Conservation (phyloP, 2,329 filamentous ascomycete genomes). For the Diaporthe vaccinii region DNA sequence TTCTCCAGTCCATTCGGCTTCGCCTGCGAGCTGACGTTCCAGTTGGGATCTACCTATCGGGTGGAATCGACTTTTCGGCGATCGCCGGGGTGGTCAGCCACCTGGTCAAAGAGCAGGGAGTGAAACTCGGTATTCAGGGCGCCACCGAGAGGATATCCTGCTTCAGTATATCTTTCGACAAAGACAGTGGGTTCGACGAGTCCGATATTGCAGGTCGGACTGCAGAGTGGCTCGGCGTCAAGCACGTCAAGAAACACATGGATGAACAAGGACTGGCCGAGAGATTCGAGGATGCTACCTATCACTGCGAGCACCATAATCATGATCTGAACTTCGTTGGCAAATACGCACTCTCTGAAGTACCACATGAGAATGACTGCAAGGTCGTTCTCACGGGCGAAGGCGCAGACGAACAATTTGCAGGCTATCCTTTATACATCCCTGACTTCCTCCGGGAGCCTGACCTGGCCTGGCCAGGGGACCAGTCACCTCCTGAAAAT, state of each 20-base stretch:
- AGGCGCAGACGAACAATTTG: slow-evolving; percentile 68
- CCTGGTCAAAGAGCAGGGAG: slow-evolving; percentile 61
- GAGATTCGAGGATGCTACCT: slow-evolving; percentile 49
- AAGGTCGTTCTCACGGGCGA: slow-evolving; percentile 68
- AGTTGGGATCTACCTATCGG: slow-evolving; percentile 68
- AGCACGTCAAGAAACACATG: slow-evolving; percentile 46
- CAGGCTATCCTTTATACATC: slow-evolving; percentile 62
- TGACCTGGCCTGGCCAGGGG: slow-evolving; percentile 54
- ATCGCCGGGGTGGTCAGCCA: slow-evolving; percentile 69
- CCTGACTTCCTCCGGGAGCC: slow-evolving; percentile 63
- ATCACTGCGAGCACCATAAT: slow-evolving; percentile 50
- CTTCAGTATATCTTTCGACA: slow-evolving; percentile 67
- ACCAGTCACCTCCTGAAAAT: neutral
- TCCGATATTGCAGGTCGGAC: slow-evolving; percentile 53
- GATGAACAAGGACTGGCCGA: slow-evolving; percentile 48
- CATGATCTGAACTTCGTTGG: slow-evolving; percentile 66
- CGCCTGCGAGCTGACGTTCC: slow-evolving; percentile 70
- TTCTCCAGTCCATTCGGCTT: slow-evolving; percentile 66
- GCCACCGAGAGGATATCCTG: slow-evolving; percentile 48
- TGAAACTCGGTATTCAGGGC: slow-evolving; percentile 59
- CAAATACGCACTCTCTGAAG: slow-evolving; percentile 63
- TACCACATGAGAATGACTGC: slow-evolving; percentile 59
- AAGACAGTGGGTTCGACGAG: slow-evolving; percentile 63
- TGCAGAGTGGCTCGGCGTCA: slow-evolving; percentile 51
- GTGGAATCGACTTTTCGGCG: slow-evolving; percentile 70